These are phyloP conservation scores for Panicum miliaceum DNA, from an alignment of 176 grass and related monocot species.

Conservation along the genomic window DNA sequence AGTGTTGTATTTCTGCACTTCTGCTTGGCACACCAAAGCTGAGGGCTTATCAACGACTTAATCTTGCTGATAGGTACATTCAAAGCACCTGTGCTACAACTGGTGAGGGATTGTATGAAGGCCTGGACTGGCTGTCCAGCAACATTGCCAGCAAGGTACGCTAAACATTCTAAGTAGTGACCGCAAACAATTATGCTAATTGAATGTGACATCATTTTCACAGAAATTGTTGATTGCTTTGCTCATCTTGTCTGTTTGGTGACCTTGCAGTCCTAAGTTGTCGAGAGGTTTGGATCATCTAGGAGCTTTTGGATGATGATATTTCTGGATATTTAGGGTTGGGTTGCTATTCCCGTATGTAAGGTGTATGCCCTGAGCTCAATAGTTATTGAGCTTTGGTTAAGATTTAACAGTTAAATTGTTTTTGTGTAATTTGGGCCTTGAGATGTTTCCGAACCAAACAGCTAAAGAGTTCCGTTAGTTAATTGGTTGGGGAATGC, in stretches of 20 bases:
- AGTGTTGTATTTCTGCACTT: neutral
- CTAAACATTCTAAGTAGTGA: neutral
- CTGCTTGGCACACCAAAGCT: neutral
- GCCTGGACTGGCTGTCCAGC: conserved; percentile 75
- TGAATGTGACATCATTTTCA: neutral
- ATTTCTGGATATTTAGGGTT: conserved; percentile 38
- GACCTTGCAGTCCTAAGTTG: conserved; percentile 51
- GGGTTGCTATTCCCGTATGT: conserved; percentile 49
- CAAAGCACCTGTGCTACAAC: conserved; percentile 79
- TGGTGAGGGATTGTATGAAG: conserved; percentile 73
- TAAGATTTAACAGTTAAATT: conserved; percentile 45
- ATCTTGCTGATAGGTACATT: conserved; percentile 59
- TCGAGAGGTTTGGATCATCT: conserved; percentile 41
- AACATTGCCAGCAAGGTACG: conserved; percentile 77
- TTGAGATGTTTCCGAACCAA: conserved; percentile 47
- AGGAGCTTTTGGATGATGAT: conserved; percentile 42
- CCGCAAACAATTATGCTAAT: neutral
- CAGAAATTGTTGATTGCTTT: neutral
- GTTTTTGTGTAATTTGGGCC: conserved; percentile 35
- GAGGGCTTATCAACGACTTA: neutral
- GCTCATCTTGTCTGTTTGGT: neutral
- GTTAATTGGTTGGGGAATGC: conserved; percentile 18
- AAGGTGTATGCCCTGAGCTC: conserved; percentile 51
- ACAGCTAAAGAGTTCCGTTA: conserved; percentile 39
- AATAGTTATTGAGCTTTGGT: conserved; percentile 40